Percentiles rank a stretch among this genome's conserved stretches.
These are phyloP conservation scores for Taphrina wiesneri DNA, from an alignment of 1,139 yeast species.

Conservation along the genomic window DNA sequence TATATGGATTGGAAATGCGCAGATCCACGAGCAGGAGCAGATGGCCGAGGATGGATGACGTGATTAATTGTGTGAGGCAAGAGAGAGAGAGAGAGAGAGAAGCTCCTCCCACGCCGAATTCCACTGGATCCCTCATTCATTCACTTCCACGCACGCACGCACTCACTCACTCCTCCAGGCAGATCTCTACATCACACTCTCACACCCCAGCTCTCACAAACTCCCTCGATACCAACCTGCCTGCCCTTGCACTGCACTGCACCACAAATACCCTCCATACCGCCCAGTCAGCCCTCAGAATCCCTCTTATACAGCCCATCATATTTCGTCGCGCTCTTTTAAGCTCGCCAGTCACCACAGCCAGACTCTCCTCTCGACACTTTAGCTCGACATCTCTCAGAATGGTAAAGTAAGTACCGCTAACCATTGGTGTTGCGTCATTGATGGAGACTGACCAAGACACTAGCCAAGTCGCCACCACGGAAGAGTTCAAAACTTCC, in stretches of 20 bases:
- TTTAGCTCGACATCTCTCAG: slow-evolving; percentile 6
- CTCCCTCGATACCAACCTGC: too few relatives aligned
- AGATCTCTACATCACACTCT: background rate
- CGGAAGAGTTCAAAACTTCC: slow-evolving; percentile 63
- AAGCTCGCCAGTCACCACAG: slow-evolving; percentile 6
- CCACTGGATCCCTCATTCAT: background rate
- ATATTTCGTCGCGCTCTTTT: slow-evolving; percentile 24
- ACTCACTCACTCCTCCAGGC: too few relatives aligned
- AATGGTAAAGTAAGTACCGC: slow-evolving; percentile 25
- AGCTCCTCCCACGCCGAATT: background rate
- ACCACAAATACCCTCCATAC: background rate
- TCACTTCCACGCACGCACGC: too few relatives aligned
- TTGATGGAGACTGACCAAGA: slow-evolving; percentile 6
- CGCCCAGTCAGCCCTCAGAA: background rate
- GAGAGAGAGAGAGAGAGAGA: too few relatives aligned
- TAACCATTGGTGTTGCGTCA: background rate
- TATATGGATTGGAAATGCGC: too few relatives aligned
- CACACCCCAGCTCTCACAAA: background rate
- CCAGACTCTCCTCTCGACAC: background rate
- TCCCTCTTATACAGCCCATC: slow-evolving; percentile 19
- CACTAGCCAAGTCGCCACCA: slow-evolving; percentile 23
- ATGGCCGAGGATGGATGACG: too few relatives aligned
- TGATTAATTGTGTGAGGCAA: too few relatives aligned
- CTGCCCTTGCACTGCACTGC: background rate
- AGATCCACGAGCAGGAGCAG: too few relatives aligned